These are phyloP conservation scores for Isatis lusitanica DNA, from an alignment of 441 rosid species.

Conservation along the genomic window DNA sequence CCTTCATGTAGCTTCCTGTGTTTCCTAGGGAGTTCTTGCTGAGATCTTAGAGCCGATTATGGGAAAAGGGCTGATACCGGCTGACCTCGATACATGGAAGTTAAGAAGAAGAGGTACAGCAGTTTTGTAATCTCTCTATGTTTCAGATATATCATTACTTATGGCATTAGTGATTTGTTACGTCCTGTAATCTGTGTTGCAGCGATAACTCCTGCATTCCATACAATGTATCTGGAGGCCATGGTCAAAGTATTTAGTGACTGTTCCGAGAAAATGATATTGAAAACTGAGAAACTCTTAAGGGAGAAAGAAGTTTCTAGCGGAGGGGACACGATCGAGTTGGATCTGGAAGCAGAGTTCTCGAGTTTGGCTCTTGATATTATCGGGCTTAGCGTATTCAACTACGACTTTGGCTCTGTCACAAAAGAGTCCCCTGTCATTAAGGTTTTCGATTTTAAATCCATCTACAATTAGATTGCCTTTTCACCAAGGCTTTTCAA, in stretches of 20 bases:
- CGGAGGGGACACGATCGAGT: conserved; percentile 53
- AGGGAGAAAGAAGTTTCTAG: conserved; percentile 40
- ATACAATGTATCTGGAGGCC: conserved; percentile 79
- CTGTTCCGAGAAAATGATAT: conserved; percentile 71
- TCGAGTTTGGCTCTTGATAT: conserved; percentile 94
- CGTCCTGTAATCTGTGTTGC: conserved; percentile 28
- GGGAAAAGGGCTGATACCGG: conserved; percentile 98
- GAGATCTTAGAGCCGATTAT: conserved; percentile 94
- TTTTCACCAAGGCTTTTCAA: neutral
- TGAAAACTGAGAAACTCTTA: conserved; percentile 70
- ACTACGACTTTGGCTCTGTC: conserved; percentile 91
- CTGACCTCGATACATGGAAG: conserved; percentile 91
- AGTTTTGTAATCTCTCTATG: neutral
- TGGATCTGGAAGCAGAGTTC: conserved; percentile 95
- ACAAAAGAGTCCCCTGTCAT: conserved; percentile 94
- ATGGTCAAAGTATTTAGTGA: conserved; percentile 83
- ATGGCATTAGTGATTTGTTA: conserved; percentile 5
- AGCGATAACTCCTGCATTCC: conserved; percentile 97
- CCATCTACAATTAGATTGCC: neutral
- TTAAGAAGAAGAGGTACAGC: conserved; percentile 85
- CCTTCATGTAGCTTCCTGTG: conserved; percentile 7
- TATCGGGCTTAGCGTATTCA: conserved; percentile 92
- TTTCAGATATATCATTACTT: neutral
- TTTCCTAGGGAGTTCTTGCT: conserved; percentile 84
- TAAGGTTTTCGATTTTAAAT: conserved; percentile 48